A percentile compares a stretch with the other conserved stretches of the same genome.
These are phyloP conservation scores for Carnegiea gigantea DNA, from an alignment of 179 eudicot genomes.

Conservation along the genomic window DNA sequence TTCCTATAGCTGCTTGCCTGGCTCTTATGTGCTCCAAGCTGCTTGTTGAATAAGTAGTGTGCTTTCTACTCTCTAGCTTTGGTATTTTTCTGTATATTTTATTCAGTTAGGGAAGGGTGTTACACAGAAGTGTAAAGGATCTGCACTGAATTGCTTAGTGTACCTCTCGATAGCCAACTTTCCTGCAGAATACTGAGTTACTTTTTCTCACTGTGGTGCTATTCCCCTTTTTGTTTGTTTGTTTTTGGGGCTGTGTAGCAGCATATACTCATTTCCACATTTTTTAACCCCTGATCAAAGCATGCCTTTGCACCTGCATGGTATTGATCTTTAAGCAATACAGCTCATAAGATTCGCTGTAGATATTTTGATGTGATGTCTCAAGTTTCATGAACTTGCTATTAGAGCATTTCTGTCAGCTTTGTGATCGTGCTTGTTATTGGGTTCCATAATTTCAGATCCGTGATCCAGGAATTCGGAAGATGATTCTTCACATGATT, in stretches of 20 bases:
- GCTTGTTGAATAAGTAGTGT: neutral
- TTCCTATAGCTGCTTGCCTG: neutral
- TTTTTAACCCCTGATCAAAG: neutral
- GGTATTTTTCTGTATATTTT: neutral
- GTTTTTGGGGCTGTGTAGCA: neutral
- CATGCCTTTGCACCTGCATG: neutral
- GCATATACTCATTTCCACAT: neutral
- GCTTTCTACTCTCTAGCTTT: neutral
- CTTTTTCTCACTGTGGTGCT: neutral
- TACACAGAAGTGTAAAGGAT: neutral
- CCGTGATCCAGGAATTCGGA: constrained; percentile 89
- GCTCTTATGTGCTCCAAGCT: neutral
- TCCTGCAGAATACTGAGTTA: neutral
- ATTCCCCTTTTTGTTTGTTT: neutral
- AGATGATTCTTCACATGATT: constrained; percentile 99
- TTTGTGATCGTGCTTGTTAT: neutral
- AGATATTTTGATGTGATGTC: neutral
- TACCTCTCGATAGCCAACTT: neutral
- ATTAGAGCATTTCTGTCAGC: neutral
- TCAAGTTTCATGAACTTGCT: neutral
- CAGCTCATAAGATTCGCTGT: neutral
- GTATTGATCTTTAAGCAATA: neutral
- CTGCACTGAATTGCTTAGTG: neutral
- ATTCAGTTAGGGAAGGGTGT: neutral
- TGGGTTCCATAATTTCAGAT: constrained; percentile 46